Percentiles rank a stretch among this genome's conserved stretches.
Evolutionary conservation across 2,329 filamentous ascomycete genomes (phyloP).

Genomic region (Keithomyces neogunnii): DNA sequence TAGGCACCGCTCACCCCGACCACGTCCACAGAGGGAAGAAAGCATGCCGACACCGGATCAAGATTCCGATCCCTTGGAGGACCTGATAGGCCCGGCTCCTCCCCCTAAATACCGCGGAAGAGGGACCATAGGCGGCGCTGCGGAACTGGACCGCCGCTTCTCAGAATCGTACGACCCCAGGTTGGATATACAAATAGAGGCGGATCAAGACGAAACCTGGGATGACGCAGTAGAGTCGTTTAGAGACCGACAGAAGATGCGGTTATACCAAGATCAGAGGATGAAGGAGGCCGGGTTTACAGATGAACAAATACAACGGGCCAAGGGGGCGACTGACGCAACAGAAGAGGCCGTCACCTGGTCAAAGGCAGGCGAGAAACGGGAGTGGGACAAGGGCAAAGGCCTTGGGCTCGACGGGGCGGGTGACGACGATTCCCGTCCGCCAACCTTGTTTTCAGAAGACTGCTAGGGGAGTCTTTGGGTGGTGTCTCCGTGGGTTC

Average conservation of each 20-base stretch:
- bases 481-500: not conserved
- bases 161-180: constrained; percentile 53
- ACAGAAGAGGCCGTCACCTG: constrained; percentile 61
- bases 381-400: constrained; percentile 55
- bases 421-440: not conserved
- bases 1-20: constrained; percentile 22
- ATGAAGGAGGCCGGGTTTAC: constrained; percentile 71
- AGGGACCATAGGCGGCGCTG: constrained; percentile 51
- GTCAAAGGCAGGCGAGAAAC: constrained; percentile 57
- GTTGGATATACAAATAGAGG: constrained; percentile 45
- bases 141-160: constrained; percentile 75
- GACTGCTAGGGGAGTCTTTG: constrained; percentile 2
- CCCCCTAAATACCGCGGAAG: constrained; percentile 53
- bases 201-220: constrained; percentile 57
- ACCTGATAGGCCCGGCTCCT: constrained; percentile 67
- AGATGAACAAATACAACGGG: constrained; percentile 56
- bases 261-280: constrained; percentile 64
- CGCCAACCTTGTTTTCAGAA: constrained; percentile 8
- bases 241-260: constrained; percentile 72
- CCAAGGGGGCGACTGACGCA: constrained; percentile 52
- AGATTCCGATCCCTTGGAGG: constrained; percentile 63
- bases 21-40: not conserved
- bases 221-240: constrained; percentile 70
- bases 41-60: constrained; percentile 6
- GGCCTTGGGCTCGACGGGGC: constrained; percentile 8